Conservation (phyloP, 768 basidiomycete genomes). For the Pleurotus ostreatus region DNA sequence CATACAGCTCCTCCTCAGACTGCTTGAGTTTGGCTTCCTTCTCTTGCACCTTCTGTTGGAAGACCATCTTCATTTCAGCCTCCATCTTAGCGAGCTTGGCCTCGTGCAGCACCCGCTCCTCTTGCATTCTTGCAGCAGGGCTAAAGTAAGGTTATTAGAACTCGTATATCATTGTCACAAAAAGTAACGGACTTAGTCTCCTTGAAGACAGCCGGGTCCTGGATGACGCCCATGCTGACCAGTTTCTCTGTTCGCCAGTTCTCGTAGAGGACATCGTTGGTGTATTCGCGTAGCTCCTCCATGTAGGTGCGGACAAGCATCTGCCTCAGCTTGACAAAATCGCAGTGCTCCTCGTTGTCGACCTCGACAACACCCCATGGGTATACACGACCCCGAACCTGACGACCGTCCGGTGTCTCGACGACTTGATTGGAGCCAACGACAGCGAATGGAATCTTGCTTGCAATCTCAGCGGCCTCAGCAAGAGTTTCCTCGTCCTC, state of each 20-base stretch:
- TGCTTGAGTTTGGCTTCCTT: constrained; percentile 99
- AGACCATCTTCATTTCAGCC: constrained; percentile 99
- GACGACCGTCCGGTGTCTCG: constrained; percentile 78
- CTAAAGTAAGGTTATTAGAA: constrained; percentile 36
- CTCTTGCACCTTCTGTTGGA: constrained; percentile 99
- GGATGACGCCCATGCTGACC: constrained; percentile 94
- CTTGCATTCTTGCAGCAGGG: constrained; percentile 93
- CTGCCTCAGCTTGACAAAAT: constrained; percentile 98
- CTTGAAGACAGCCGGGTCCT: constrained; percentile 97
- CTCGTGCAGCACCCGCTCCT: constrained; percentile 95
- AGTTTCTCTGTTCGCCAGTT: constrained; percentile 98
- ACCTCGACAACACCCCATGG: constrained; percentile 99
- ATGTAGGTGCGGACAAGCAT: constrained; percentile 99
- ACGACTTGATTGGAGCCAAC: constrained; percentile 91
- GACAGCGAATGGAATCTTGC: constrained; percentile 98
- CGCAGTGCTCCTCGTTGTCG: constrained; percentile 98
- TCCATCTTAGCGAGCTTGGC: constrained; percentile 99
- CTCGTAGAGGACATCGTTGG: constrained; percentile 94
- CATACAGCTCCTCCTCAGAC: constrained; percentile 97
- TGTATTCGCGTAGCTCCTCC: constrained; percentile 98
- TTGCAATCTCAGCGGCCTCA: constrained; percentile 95
- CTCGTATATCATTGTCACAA: not conserved
- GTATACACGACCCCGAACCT: constrained; percentile 92
- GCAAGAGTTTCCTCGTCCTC: constrained; percentile 98
- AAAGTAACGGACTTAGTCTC: constrained; percentile 85